Conservation (phyloP, 2,329 filamentous ascomycete genomes). For the Cordyceps javanica region DNA sequence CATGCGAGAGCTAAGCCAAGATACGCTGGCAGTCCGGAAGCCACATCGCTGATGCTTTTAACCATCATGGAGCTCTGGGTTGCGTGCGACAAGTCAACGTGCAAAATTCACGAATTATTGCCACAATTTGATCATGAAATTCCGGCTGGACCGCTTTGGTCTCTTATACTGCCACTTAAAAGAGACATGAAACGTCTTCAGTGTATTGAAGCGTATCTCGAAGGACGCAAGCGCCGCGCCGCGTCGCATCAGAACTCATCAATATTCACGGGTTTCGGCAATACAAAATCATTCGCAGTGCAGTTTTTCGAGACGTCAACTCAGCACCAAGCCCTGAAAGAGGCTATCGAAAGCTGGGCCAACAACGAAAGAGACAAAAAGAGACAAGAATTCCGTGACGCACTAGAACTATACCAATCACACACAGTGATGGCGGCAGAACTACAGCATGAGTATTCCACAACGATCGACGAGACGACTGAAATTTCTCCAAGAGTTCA, state of each 20-base stretch:
- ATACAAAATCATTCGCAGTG: neutral
- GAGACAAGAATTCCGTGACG: neutral
- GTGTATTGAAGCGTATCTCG: slow-evolving; percentile 40
- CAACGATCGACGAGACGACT: neutral
- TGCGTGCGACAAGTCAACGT: slow-evolving; percentile 44
- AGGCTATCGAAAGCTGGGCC: neutral
- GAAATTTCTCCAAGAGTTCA: neutral
- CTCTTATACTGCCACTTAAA: slow-evolving; percentile 38
- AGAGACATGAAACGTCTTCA: slow-evolving; percentile 38
- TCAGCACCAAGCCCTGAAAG: neutral
- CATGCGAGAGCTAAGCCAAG: slow-evolving; percentile 17
- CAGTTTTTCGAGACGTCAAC: neutral
- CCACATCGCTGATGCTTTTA: slow-evolving; percentile 47
- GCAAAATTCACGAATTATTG: slow-evolving; percentile 32
- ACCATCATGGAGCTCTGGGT: slow-evolving; percentile 53
- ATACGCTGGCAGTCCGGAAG: slow-evolving; percentile 38
- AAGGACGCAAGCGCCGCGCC: neutral
- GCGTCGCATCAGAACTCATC: neutral
- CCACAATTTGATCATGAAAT: slow-evolving; percentile 42
- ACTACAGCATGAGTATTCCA: neutral
- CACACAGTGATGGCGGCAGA: neutral
- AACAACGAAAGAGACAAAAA: neutral
- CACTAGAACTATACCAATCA: neutral
- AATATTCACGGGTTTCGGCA: neutral
- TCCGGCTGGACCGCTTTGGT: slow-evolving; percentile 29